Evolutionary conservation across 352 stramenopile genomes (phyloP), one percentile per base, ranked within the genome.

Genomic region (Phytopythium delawarense): DNA sequence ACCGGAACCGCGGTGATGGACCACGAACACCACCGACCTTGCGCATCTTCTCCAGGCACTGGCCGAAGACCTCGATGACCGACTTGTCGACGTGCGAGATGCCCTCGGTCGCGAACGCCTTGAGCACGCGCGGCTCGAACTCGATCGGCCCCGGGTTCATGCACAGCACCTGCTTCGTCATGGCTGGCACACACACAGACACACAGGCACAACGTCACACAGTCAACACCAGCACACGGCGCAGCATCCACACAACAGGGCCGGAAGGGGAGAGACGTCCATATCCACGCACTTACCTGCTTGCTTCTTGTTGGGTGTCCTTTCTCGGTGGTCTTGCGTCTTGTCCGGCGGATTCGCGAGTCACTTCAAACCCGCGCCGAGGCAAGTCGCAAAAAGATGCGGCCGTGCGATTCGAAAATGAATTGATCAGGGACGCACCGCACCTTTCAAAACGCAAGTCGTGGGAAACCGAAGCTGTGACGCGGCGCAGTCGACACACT

Each of bases 121-220:
- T 72, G 42, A 92, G 78, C 75, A 92, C 83, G 54, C 81, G 76
- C 48, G 69, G 67, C 76, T 92, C 83, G 65, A 92, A 92, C 67
- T 89, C 83, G 64, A 92, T 90, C 37, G 83, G 83, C n/a, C 83
- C 83, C 7, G 83, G 83, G 72, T 89, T 92, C 83, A 92, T 92
- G 65, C 80, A 89, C 54, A 92, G 57, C 64, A 88, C 77, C 44
- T 73, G 68, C 76, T 92, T 90, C 34, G 81, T 90, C 81, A 90
- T 90, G 56, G 64, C 40, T 55, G 45, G 18, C 35, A 15, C 35
- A 2, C 35, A 4, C 12, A 11, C 9, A 9, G 5, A 16, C 12
- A n/a, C 13, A 46, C 39, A 20, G 39, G 13, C 20, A 50, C 5
- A 13, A n/a, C 1, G 46, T 20, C 46, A 20, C 11, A 52, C 12